phyloP scores from a whole-genome alignment of 345 rosid genomes.

The Eutrema japonicum region DNA sequence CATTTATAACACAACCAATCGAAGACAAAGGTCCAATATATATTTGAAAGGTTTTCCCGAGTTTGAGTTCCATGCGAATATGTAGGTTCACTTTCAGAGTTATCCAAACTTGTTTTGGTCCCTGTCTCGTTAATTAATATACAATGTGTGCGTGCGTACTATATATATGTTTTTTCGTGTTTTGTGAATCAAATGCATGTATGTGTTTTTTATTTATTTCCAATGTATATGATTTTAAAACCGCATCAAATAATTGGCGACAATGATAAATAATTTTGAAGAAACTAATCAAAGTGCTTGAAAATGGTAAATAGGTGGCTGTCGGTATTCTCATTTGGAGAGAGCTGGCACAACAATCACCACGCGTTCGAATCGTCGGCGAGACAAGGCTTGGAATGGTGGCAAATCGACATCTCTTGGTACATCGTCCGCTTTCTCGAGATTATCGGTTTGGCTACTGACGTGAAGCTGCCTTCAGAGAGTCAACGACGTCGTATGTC shows the following conservation, averaged over 20 bases:
- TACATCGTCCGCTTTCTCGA: slow-evolving; percentile 45
- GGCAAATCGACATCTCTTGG: slow-evolving; percentile 47
- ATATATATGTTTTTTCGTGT: not conserved
- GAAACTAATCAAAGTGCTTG: slow-evolving; percentile 15
- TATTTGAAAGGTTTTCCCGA: too few species aligned
- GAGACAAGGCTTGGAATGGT: slow-evolving; percentile 48
- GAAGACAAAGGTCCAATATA: too few species aligned
- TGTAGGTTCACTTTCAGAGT: too few species aligned
- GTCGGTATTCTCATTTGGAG: slow-evolving; percentile 45
- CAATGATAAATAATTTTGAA: slow-evolving; percentile 1
- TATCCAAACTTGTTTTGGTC: too few species aligned
- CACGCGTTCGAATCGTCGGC: slow-evolving; percentile 47
- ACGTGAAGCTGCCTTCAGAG: slow-evolving; percentile 44
- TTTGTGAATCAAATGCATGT: not conserved
- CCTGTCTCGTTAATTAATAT: too few species aligned
- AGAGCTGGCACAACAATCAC: slow-evolving; percentile 49
- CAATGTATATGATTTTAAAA: not conserved
- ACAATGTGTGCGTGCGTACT: not conserved
- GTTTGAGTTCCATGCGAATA: too few species aligned
- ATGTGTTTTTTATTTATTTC: too few species aligned
- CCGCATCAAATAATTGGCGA: not conserved
- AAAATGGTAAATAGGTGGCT: slow-evolving; percentile 42
- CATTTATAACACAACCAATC: not conserved
- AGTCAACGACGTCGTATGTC: slow-evolving; percentile 45
- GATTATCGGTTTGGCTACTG: slow-evolving; percentile 44